Percentiles rank a stretch among this genome's conserved stretches.
These are phyloP conservation scores for Breynia disticha DNA, from an alignment of 441 rosid genomes.

Conservation along the genomic window DNA sequence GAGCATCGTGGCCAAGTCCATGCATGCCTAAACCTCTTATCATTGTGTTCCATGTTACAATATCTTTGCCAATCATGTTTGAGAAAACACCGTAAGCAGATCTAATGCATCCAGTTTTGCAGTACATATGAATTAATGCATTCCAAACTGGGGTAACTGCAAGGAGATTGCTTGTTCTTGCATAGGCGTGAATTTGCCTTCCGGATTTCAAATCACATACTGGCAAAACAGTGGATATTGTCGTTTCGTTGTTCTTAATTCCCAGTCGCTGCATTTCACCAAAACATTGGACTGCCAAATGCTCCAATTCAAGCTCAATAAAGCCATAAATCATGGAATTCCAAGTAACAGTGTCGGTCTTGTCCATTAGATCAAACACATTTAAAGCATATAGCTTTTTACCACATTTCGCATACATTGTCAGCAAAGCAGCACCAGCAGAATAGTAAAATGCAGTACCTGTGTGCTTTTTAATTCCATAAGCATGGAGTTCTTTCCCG, in stretches of 20 bases:
- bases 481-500: constrained; percentile 21
- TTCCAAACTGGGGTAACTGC: constrained; percentile 37
- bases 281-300: constrained; percentile 17
- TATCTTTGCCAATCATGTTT: constrained; percentile 31
- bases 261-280: constrained; percentile 16
- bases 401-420: constrained; percentile 21
- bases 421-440: constrained; percentile 28
- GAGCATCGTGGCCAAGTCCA: constrained; percentile 41
- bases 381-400: constrained; percentile 21
- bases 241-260: constrained; percentile 15
- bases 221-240: constrained; percentile 28
- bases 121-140: constrained; percentile 65
- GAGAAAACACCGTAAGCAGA: constrained; percentile 39
- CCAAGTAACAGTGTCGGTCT: constrained; percentile 31
- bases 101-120: constrained; percentile 45
- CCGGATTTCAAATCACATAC: constrained; percentile 19
- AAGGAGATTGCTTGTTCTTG: constrained; percentile 22
- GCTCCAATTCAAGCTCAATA: constrained; percentile 13
- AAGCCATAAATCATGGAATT: constrained; percentile 34
- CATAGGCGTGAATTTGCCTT: constrained; percentile 23
- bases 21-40: constrained; percentile 59
- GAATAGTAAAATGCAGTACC: constrained; percentile 20
- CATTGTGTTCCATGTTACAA: constrained; percentile 59
- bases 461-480: constrained; percentile 22
- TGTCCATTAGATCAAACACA: constrained; percentile 24